Evolutionary conservation across 2,329 filamentous ascomycete species (phyloP), one percentile per base, ranked within the genome.

Genomic region (Colletotrichum musae): DNA sequence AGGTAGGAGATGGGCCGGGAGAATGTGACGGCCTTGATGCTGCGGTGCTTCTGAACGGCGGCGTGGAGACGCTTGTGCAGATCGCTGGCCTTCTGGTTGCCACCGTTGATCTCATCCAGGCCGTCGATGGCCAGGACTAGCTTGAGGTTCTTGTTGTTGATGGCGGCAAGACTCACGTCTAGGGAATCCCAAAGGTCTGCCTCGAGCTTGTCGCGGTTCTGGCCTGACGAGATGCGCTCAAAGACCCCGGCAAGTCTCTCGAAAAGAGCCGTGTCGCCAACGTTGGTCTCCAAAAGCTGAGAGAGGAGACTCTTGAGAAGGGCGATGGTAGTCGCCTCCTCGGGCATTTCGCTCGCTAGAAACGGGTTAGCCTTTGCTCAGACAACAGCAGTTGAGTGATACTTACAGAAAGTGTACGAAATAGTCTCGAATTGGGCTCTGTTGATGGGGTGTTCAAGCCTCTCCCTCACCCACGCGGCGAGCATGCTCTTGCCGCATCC

Each of bases 401-500:
- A 75, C 78, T 74, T 60, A 81, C 79, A 76, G 64, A 83, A 82
- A 26, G 76, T 78, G 72, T 80, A 82, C 0, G 75, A 73, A 13
- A 83, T 71, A 0, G 80, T 79, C 6, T 75, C 74, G 50, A 81
- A 80, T 3, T 77, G 78, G 12, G 71, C 73, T 70, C 78, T 75
- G 56, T 80, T 74, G 3, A 82, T 71, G 2, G 81, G 80, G 7
- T 79, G 76, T 18, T 81, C 77, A 15, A 83, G 76, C 12, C 80
- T 75, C 63, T 83, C 80, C 39, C 80, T 75, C 43, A 82, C 78
- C 81, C 81, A 83, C 13, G 77, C 76, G 3, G 80, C 77, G n/a
- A 82, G 76, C 15, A 80, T 75, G 43, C 77, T 80, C 74, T 82
- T 82, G 5, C 80, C 80, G 4, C 75, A 75, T 0, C 80, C 80